Base-by-base conservation (phyloP, 1,284 basidiomycete genomes). In the Heterobasidion occidentale region DNA sequence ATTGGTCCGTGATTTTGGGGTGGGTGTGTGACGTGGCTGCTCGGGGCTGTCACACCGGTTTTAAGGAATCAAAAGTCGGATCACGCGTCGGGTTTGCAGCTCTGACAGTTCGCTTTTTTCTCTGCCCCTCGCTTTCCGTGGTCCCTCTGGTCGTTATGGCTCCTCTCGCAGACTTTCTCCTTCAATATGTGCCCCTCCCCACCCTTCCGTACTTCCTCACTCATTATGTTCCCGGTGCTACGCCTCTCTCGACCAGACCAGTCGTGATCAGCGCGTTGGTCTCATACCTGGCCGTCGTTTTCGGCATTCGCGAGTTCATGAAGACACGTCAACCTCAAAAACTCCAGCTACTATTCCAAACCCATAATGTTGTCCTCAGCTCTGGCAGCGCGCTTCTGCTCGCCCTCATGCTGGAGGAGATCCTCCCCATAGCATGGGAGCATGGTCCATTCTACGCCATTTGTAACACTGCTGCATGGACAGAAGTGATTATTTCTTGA, bases 321-420 rank as follows among this genome's bases (percentile, higher is more conserved):
- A 90, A 83, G 72, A 78, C 81, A 69, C 81, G 79, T 63, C 76
- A 78, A 65, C 81, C 88, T 46, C 79, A 81, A 68, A 91, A 90
- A 76, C 86, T 97, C 67, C 94, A 89, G 66, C 72, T 80, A 52
- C 81, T 94, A 61, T 99, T 99, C 76, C 90, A 95, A 76, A 69
- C 90, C 52, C 96, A 99, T 77, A 99, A 99, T 70, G 76, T 93
- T 61, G 74, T 95, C 68, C 82, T 99, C 59, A 92, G 90, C 61
- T 67, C 78, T 42, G 94, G 94, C 38, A 95, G 92, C 60, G 77
- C 80, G 34, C 71, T 98, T 52, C 77, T 98, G 45, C 84, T 99
- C 48, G 75, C 77, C 14, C 79, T 97, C 49, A 96, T 98, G 82
- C 71, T 92, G 47, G 95, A 98, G 73, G 94, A 96, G 74, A 87